A percentile compares a stretch with the other conserved stretches of the same genome.
phyloP scores from a whole-genome alignment of 495 filamentous ascomycete genomes.

The Pseudoneurospora amorphoporcata region DNA sequence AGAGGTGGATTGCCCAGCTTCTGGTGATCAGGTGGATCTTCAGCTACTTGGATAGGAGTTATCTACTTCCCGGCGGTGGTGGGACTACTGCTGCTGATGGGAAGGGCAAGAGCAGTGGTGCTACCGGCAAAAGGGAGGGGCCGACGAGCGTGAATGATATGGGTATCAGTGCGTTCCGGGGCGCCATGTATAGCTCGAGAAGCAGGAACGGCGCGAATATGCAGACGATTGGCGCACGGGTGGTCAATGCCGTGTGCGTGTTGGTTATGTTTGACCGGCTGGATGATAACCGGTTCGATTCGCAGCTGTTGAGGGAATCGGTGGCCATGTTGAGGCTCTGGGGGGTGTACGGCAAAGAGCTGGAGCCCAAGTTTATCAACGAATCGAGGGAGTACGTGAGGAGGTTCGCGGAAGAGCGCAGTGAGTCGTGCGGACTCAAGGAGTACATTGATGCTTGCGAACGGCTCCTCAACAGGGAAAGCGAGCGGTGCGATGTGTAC shows the following conservation, averaged over 20 bases:
- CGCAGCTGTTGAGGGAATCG: slow-evolving; percentile 51
- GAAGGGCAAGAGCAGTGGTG: neutral
- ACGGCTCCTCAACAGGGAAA: slow-evolving; percentile 57
- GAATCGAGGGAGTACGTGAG: slow-evolving; percentile 55
- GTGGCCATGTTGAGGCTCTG: slow-evolving; percentile 75
- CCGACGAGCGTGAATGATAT: slow-evolving; percentile 41
- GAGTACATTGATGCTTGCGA: slow-evolving; percentile 60
- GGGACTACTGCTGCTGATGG: slow-evolving; percentile 18
- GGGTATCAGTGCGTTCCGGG: slow-evolving; percentile 46
- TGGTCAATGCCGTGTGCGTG: slow-evolving; percentile 64
- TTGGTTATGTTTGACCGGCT: slow-evolving; percentile 63
- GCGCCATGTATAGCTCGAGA: slow-evolving; percentile 41
- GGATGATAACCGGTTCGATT: slow-evolving; percentile 39
- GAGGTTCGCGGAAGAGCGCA: slow-evolving; percentile 53
- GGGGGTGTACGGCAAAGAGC: slow-evolving; percentile 62
- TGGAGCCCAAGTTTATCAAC: slow-evolving; percentile 64
- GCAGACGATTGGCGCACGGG: slow-evolving; percentile 38
- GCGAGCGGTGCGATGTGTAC: slow-evolving; percentile 62
- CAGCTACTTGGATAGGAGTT: slow-evolving; percentile 85
- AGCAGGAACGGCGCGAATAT: slow-evolving; percentile 36
- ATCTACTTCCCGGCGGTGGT: slow-evolving; percentile 43
- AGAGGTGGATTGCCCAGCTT: slow-evolving; percentile 66
- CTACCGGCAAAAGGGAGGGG: slow-evolving; percentile 26
- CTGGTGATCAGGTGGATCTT: slow-evolving; percentile 75
- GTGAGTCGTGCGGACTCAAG: slow-evolving; percentile 46